A percentile compares a stretch with the other conserved stretches of the same genome.
These are phyloP conservation scores for Eutypa lata DNA, from an alignment of 2,329 filamentous ascomycete genomes.

Conservation along the genomic window DNA sequence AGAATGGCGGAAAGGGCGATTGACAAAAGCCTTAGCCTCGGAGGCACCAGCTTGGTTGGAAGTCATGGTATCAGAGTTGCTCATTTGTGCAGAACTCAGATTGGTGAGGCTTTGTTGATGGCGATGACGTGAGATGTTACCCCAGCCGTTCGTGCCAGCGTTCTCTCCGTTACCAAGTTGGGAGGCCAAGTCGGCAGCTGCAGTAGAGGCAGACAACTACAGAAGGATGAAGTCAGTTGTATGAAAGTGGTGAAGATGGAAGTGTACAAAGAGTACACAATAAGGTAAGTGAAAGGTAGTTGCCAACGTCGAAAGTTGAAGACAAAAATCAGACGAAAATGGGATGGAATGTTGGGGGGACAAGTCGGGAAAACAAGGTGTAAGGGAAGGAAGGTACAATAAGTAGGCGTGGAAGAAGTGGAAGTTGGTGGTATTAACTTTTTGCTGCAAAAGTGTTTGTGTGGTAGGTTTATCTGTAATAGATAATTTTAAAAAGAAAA, in stretches of 20 bases:
- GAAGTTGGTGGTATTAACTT: not conserved
- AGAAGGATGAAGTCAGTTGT: constrained; percentile 24
- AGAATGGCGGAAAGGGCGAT: constrained; percentile 55
- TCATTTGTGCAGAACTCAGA: constrained; percentile 37
- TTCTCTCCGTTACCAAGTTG: constrained; percentile 59
- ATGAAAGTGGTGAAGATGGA: constrained; percentile 6
- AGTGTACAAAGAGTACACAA: too few relatives aligned
- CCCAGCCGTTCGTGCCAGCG: constrained; percentile 51
- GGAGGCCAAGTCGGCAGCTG: constrained; percentile 76
- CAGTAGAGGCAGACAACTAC: constrained; percentile 77
- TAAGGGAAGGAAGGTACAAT: too few relatives aligned
- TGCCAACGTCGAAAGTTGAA: too few relatives aligned
- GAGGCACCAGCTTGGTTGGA: constrained; percentile 33
- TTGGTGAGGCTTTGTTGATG: constrained; percentile 58
- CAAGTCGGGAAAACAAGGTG: too few relatives aligned
- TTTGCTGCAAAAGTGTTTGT: not conserved
- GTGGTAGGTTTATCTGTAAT: not conserved
- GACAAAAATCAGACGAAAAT: too few relatives aligned
- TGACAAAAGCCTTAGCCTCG: constrained; percentile 45
- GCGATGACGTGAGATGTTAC: constrained; percentile 65
- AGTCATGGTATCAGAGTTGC: constrained; percentile 34
- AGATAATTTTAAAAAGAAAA: too few relatives aligned
- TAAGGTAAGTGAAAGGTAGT: too few relatives aligned
- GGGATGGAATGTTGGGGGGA: too few relatives aligned
- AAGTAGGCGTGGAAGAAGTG: too few relatives aligned